Base-by-base conservation (phyloP, 805 yeast genomes). In the Cyberlindnera euphorbiae region DNA sequence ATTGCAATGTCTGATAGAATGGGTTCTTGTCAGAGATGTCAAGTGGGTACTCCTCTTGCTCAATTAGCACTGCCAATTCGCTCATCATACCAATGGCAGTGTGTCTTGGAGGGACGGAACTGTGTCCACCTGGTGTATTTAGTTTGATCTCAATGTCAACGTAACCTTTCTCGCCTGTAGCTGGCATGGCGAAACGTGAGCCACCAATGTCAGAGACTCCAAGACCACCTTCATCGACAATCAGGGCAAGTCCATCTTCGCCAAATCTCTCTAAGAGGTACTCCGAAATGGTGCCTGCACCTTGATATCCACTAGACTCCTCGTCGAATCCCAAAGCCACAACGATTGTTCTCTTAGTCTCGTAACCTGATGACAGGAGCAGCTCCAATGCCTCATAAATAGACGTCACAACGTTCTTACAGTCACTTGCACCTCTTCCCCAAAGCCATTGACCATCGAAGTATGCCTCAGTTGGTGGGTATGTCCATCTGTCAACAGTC, bases 401-500 rank as follows among this genome's bases (percentile, higher is more conserved):
- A 2, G 78, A 82, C 42, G 80, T 64, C 32, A 87, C 63, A 24
- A 78, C 60, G 53, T 79, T 79, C 58, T 87, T 87, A 55, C 87
- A 79, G 56, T 87, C 96, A 29, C 70, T 58, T 3, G 84, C 56
- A 26, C 96, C 96, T 50, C 95, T 71, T 3, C 95, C 95, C 72
- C 77, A 83, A 4, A 87, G 48, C 6, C 50, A 51, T 26, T 54
- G 48, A 12, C 86, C 88, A 49, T 86, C 94, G 52, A 64, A 83
- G 48, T 70, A 63, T 12, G 82, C 87, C 13, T 67, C 56, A 39
- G 76, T 82, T 3, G 95, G 94, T 9, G 78, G 79, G 51, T 73
- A 66, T 0, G 61, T 64, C 95, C 95, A 86, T 37, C 73, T 62
- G 18, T 59, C 63, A 28, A 65, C 58, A 0, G 88, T 75, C 17